Percentiles rank a stretch among this genome's conserved stretches.
Conservation (phyloP, 306 rosid genomes). For the Glycine soja region DNA sequence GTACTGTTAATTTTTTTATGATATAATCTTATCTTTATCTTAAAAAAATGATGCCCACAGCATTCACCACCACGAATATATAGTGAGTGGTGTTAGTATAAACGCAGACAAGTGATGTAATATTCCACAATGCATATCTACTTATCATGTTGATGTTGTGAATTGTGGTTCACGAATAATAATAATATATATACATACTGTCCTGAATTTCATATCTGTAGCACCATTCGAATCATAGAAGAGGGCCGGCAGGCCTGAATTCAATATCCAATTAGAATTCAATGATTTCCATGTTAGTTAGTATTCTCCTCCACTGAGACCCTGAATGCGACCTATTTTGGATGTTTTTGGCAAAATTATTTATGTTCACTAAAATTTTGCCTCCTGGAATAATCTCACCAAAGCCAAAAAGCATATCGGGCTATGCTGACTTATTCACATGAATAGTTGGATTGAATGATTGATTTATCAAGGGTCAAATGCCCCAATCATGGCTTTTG, state of each 20-base stretch:
- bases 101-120: slow-evolving; percentile 56
- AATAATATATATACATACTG: neutral
- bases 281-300: slow-evolving; percentile 19
- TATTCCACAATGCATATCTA: slow-evolving; percentile 57
- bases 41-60: slow-evolving; percentile 39
- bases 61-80: slow-evolving; percentile 47
- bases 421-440: neutral
- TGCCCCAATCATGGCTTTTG: slow-evolving; percentile 6
- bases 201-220: slow-evolving; percentile 10
- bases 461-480: slow-evolving; percentile 13
- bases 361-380: neutral
- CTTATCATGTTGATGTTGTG: slow-evolving; percentile 38
- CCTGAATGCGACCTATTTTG: slow-evolving; percentile 42
- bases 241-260: slow-evolving; percentile 41
- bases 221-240: slow-evolving; percentile 34
- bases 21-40: slow-evolving; percentile 47
- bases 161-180: slow-evolving; percentile 35
- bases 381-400: slow-evolving; percentile 20
- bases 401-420: slow-evolving; percentile 17
- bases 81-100: slow-evolving; percentile 49
- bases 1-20: slow-evolving; percentile 13
- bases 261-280: slow-evolving; percentile 39
- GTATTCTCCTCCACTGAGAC: slow-evolving; percentile 31
- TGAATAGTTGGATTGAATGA: slow-evolving; percentile 1
- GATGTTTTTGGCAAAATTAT: neutral